Conservation (phyloP, 331 rosid species). For the Phaseolus coccineus region DNA sequence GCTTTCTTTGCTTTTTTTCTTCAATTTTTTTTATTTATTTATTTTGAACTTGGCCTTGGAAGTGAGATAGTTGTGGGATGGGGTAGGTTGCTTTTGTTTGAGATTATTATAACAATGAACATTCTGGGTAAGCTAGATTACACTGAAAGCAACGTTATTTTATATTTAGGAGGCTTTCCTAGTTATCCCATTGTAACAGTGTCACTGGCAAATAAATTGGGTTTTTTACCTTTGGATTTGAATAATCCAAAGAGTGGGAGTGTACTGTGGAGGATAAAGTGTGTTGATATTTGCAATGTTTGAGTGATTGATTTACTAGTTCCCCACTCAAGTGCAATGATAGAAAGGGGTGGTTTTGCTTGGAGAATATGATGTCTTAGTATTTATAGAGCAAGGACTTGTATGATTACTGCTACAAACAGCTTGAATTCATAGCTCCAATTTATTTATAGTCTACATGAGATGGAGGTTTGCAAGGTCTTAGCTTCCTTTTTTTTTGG, state of each 20-base stretch:
- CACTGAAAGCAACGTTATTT: not conserved
- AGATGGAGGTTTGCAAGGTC: conserved; percentile 1
- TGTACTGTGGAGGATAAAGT: not conserved
- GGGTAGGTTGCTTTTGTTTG: not conserved
- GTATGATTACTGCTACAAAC: conserved; percentile 5
- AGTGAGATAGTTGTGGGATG: not conserved
- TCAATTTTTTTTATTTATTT: no score
- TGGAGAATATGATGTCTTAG: not conserved
- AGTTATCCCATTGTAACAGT: not conserved
- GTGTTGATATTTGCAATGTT: not conserved
- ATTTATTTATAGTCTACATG: not conserved
- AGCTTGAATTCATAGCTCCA: not conserved
- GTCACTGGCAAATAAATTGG: conserved; percentile 2
- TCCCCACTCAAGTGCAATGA: not conserved
- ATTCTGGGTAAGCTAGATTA: not conserved
- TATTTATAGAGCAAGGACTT: not conserved
- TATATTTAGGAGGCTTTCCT: not conserved
- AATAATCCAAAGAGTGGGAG: not conserved
- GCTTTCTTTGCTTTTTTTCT: not conserved
- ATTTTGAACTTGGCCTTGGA: conserved; percentile 3
- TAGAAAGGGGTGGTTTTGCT: not conserved
- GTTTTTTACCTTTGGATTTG: conserved; percentile 5
- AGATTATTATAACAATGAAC: not conserved
- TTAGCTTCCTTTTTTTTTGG: not conserved
- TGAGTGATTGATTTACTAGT: conserved; percentile 2